Evolutionary conservation across 495 filamentous ascomycete species (phyloP).

Genomic region (Rusavskia elegans): DNA sequence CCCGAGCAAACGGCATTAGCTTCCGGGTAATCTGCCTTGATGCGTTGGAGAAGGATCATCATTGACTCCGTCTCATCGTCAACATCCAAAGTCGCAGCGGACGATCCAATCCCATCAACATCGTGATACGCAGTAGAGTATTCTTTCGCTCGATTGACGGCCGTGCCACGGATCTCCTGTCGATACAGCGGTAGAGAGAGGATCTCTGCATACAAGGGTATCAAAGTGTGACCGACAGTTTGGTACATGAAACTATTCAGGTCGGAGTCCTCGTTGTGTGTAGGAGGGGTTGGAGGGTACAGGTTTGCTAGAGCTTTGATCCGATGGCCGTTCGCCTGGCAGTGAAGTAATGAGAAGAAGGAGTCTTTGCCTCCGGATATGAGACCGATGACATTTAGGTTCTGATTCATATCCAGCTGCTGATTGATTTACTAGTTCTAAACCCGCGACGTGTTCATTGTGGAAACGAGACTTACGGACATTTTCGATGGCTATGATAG

Average conservation of each 20-base stretch:
- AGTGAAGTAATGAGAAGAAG: conserved; percentile 84
- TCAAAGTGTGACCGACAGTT: conserved; percentile 76
- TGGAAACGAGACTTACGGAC: too few relatives aligned
- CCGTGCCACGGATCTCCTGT: conserved; percentile 49
- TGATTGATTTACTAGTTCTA: too few relatives aligned
- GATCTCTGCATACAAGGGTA: conserved; percentile 69
- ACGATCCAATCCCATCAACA: too few relatives aligned
- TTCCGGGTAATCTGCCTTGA: conserved; percentile 50
- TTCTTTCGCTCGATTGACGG: conserved; percentile 45
- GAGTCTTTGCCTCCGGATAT: conserved; percentile 97
- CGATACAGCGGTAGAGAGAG: conserved; percentile 66
- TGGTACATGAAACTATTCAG: conserved; percentile 99
- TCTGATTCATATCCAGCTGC: conserved; percentile 16
- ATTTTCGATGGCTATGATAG: too few relatives aligned
- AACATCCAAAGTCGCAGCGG: background rate
- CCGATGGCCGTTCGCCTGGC: conserved; percentile 66
- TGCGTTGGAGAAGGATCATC: conserved; percentile 47
- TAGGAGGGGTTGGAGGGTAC: conserved; percentile 34
- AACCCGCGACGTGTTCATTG: too few relatives aligned
- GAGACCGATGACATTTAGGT: conserved; percentile 72
- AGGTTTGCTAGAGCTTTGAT: conserved; percentile 85
- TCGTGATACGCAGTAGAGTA: conserved; percentile 26
- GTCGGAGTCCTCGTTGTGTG: conserved; percentile 23
- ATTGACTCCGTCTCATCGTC: conserved; percentile 82
- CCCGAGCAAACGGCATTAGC: conserved; percentile 78